Evolutionary conservation across 2,329 filamentous ascomycete species (phyloP), one percentile per base, ranked within the genome.

Genomic region (Diaporthe batatas): DNA sequence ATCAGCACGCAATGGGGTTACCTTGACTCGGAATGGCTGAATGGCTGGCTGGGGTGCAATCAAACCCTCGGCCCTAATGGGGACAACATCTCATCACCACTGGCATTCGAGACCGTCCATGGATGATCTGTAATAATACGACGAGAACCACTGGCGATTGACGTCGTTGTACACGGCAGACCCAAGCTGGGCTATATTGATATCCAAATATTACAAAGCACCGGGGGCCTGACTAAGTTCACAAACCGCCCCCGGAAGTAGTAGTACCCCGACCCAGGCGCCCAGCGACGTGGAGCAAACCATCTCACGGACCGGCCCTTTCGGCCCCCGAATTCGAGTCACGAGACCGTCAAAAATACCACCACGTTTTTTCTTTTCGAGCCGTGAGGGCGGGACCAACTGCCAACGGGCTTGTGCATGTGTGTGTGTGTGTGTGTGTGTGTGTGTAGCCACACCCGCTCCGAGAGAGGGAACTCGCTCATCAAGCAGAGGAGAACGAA

Each of bases 241-340:
- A 44, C 57, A 62, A 49, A n/a, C 7, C 44, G 10, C 2, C 44
- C 11, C 44, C 58, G 21, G 47, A 49, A 51, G 59, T 65, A 65
- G 44, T 18, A 36, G 42, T 23, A 18, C 57, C 16, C 36, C 36
- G 57, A 44, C 36, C 23, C 42, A 49, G 44, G 36, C 36, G 29
- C 29, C 29, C 36, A 39, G 36, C 11, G 6, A 11, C 44, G 42
- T 65, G 59, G 59, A 65, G 59, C 25, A n/a, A 10, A 44, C 7
- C 23, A 29, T 29, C 21, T 18, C 11, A 51, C 59, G 59, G 59
- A 65, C 59, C 59, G 59, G 59, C 59, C 59, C 59, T 65, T 65
- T 65, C 59, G 59, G 59, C 42, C 42, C 59, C 59, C 59, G 59
- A 65, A 65, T 34, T 64, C 59, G 42, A 36, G 42, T 49, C 59